phyloP scores from a whole-genome alignment of 208 protist genomes.

The Acanthamoeba culbertsoni region DNA sequence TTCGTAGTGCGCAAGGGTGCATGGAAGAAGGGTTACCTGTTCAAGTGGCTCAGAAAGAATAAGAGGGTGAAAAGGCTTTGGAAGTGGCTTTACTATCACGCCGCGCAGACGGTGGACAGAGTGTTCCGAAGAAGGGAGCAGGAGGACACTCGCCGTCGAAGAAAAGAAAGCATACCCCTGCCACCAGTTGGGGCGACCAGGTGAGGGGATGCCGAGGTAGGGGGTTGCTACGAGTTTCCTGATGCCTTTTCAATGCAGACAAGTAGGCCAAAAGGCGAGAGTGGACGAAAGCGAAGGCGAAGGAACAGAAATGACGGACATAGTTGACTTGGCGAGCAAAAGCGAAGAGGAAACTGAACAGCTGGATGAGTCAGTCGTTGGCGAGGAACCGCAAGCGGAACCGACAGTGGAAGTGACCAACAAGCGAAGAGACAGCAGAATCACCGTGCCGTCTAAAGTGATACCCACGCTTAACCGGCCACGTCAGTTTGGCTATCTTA shows the following conservation, averaged over 20 bases:
- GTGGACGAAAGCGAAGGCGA: not conserved
- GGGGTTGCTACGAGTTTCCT: too few relatives aligned
- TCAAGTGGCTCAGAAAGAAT: slow-evolving; percentile 9
- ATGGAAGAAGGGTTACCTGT: slow-evolving; percentile 48
- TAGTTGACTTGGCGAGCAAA: not conserved
- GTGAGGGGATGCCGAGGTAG: not conserved
- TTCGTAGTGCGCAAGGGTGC: not conserved
- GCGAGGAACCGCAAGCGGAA: not conserved
- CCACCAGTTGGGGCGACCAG: too few relatives aligned
- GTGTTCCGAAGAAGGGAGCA: not conserved
- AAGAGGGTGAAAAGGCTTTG: not conserved
- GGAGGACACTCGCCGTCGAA: not conserved
- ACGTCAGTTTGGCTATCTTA: not conserved
- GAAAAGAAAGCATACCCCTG: not conserved
- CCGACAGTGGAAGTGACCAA: not conserved
- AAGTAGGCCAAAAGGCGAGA: not conserved
- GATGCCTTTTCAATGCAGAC: not conserved
- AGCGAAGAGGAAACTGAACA: not conserved
- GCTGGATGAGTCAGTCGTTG: not conserved
- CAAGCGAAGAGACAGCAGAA: not conserved
- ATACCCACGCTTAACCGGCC: not conserved
- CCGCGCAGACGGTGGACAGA: not conserved
- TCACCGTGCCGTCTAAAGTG: not conserved
- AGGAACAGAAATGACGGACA: not conserved
- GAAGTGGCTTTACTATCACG: not conserved